Evolutionary conservation across 306 rosid species (phyloP).

Genomic region (Inga leiocalycina): DNA sequence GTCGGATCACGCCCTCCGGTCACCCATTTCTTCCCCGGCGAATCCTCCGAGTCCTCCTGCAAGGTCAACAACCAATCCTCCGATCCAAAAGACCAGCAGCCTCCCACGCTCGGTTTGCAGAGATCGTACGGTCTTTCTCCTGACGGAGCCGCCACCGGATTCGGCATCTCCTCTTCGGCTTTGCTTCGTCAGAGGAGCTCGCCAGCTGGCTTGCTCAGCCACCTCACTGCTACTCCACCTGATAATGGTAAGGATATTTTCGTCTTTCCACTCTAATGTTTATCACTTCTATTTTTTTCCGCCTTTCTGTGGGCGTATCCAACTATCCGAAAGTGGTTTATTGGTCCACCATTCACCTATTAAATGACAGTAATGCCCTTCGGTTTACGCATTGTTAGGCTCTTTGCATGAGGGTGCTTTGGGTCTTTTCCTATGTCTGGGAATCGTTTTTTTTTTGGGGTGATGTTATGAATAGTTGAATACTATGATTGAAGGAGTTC

Average conservation of each 20-base stretch:
- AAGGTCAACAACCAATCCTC: constrained; percentile 18
- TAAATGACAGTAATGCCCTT: background rate
- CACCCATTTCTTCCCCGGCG: constrained; percentile 35
- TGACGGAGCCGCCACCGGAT: background rate
- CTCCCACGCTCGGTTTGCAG: constrained; percentile 30
- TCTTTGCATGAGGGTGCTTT: background rate
- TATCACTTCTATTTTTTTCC: background rate
- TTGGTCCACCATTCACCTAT: background rate
- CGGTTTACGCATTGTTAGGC: too few species aligned
- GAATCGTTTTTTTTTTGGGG: background rate
- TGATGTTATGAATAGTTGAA: background rate
- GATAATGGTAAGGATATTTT: constrained; percentile 41
- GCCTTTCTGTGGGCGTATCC: constrained; percentile 20
- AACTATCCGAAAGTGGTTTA: background rate
- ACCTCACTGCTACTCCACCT: constrained; percentile 39
- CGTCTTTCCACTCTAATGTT: background rate
- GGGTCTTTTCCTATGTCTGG: background rate
- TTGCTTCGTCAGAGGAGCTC: constrained; percentile 87
- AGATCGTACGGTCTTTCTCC: constrained; percentile 21
- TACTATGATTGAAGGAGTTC: background rate
- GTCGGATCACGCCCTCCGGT: constrained; percentile 33
- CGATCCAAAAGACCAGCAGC: constrained; percentile 1
- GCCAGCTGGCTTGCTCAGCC: constrained; percentile 82
- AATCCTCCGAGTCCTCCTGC: constrained; percentile 36
- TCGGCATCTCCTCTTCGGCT: constrained; percentile 35